Evolutionary conservation across 192 early-diverging fungal genomes (phyloP).

Genomic region (Irineochytrium annulatum): DNA sequence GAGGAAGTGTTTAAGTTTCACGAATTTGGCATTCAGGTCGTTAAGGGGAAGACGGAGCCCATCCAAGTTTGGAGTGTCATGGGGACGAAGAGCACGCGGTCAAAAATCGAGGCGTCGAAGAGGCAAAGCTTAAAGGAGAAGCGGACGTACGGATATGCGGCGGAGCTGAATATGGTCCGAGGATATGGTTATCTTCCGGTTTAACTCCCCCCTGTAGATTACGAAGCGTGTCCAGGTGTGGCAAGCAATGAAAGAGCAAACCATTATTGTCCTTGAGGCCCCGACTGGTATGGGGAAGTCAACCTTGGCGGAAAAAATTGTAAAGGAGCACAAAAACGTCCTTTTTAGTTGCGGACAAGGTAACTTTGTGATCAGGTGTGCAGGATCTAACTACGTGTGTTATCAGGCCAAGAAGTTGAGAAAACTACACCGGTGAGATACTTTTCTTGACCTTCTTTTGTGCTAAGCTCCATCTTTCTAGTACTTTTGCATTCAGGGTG

Average conservation of each 20-base stretch:
- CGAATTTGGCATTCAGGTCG: constrained; percentile 25
- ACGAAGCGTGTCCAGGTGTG: constrained; percentile 5
- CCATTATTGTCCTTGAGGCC: constrained; percentile 22
- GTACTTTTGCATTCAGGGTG: constrained; percentile 11
- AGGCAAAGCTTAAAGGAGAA: background rate
- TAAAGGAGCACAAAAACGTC: constrained; percentile 10
- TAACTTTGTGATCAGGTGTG: background rate
- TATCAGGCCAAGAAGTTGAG: constrained; percentile 22
- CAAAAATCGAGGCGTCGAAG: background rate
- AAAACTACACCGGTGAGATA: constrained; percentile 11
- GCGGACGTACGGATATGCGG: background rate
- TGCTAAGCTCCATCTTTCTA: background rate
- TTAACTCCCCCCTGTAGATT: background rate
- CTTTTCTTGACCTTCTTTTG: background rate
- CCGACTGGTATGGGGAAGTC: constrained; percentile 30
- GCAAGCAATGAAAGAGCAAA: constrained; percentile 3
- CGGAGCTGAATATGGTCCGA: background rate
- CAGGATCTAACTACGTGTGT: constrained; percentile 1
- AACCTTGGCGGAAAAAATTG: constrained; percentile 15
- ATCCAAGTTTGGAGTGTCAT: constrained; percentile 25
- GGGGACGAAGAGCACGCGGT: constrained; percentile 2
- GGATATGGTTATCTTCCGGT: background rate
- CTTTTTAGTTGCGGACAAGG: background rate
- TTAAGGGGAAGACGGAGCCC: constrained; percentile 28
- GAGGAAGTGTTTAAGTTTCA: constrained; percentile 18